Conservation (phyloP, 129 eudicot genomes). For the Erigeron canadensis region DNA sequence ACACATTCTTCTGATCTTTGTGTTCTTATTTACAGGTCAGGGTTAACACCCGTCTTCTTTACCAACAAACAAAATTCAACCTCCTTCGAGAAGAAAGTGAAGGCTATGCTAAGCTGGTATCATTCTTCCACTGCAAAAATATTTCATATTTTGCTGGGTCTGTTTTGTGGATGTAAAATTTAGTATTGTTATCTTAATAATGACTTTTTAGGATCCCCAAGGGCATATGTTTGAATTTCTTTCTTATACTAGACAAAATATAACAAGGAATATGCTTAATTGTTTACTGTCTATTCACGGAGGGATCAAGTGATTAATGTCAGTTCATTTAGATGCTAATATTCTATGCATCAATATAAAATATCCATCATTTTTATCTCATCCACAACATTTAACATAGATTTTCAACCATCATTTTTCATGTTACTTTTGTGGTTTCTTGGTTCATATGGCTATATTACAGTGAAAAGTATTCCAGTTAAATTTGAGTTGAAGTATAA, state of each 20-base stretch:
- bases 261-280: background rate
- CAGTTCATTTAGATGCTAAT: background rate
- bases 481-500: background rate
- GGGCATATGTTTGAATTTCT: background rate
- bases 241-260: background rate
- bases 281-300: background rate
- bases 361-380: background rate
- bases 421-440: background rate
- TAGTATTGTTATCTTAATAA: conserved; percentile 11
- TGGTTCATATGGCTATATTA: background rate
- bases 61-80: conserved; percentile 96
- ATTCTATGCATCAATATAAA: background rate
- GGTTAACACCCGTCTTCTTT: conserved; percentile 98
- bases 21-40: conserved; percentile 68
- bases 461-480: background rate
- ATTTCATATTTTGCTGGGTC: background rate
- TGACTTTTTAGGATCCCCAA: conserved; percentile 10
- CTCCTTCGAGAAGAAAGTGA: conserved; percentile 99
- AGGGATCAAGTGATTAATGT: background rate
- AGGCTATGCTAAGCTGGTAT: conserved; percentile 99
- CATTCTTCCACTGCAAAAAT: background rate
- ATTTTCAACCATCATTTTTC: conserved; percentile 7
- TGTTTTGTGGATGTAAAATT: conserved; percentile 4
- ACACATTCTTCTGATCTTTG: conserved; percentile 21
- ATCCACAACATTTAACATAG: background rate